Conservation (phyloP, 1,139 yeast genomes). For the Candida glucosophila region DNA sequence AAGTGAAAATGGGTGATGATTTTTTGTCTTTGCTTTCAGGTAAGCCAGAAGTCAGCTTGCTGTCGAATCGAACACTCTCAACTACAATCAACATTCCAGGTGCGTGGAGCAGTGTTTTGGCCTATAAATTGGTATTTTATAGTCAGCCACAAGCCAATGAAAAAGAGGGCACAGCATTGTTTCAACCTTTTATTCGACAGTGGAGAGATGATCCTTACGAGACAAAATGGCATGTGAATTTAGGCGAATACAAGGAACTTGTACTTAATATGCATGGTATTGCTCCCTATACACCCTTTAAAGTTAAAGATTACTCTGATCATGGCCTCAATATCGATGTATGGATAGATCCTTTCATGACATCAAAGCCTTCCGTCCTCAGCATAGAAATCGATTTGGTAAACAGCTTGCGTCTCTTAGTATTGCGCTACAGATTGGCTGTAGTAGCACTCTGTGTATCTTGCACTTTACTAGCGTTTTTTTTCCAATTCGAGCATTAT, state of each 20-base stretch:
- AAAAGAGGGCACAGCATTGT: conserved; percentile 38
- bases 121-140: conserved; percentile 37
- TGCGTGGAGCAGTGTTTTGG: conserved; percentile 56
- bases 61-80: conserved; percentile 37
- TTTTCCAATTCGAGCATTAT: conserved; percentile 38
- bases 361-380: conserved; percentile 20
- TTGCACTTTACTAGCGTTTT: conserved; percentile 34
- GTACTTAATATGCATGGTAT: conserved; percentile 60
- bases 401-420: conserved; percentile 42
- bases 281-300: conserved; percentile 69
- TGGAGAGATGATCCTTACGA: conserved; percentile 60
- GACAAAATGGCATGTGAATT: conserved; percentile 64
- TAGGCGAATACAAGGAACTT: conserved; percentile 18
- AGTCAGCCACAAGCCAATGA: conserved; percentile 30
- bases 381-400: conserved; percentile 33
- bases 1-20: conserved; percentile 20
- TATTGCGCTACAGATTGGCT: conserved; percentile 56
- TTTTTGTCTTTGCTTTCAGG: conserved; percentile 23
- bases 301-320: conserved; percentile 10
- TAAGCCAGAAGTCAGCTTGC: conserved; percentile 32
- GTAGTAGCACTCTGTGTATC: conserved; percentile 50
- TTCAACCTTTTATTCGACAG: conserved; percentile 64
- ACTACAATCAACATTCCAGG: conserved; percentile 43
- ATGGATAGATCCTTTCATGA: conserved; percentile 25
- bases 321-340: conserved; percentile 33